These are phyloP conservation scores for Periconia macrospinosa DNA, from an alignment of 2,329 filamentous ascomycete species.

Conservation along the genomic window DNA sequence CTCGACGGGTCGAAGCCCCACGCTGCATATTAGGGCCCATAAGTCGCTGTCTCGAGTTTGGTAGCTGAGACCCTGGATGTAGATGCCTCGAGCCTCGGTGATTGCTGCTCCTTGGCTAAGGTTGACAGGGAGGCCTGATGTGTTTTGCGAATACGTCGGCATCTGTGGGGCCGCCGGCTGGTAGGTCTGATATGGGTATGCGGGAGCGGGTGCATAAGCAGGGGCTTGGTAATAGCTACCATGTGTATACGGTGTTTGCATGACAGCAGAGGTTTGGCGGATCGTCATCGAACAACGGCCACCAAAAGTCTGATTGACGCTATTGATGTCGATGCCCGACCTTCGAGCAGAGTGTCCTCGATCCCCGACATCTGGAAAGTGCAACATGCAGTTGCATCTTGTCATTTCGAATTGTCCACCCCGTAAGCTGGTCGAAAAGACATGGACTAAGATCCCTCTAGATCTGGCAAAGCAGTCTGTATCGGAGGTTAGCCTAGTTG, in stretches of 20 bases:
- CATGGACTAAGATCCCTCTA: conserved; percentile 32
- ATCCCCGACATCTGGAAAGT: conserved; percentile 27
- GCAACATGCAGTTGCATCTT: conserved; percentile 38
- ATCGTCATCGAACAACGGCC: conserved; percentile 8
- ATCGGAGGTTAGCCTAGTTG: neutral
- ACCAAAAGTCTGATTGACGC: conserved; percentile 25
- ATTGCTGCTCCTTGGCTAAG: conserved; percentile 37
- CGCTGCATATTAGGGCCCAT: conserved; percentile 24
- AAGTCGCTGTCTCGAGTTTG: conserved; percentile 29
- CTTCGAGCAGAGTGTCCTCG: conserved; percentile 29
- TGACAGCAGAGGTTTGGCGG: conserved; percentile 16
- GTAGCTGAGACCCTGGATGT: conserved; percentile 37
- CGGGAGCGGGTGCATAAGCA: conserved; percentile 19
- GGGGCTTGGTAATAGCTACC: conserved; percentile 22
- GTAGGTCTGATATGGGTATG: conserved; percentile 20
- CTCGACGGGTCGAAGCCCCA: conserved; percentile 24
- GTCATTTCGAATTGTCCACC: conserved; percentile 29
- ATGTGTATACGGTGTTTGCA: conserved; percentile 25
- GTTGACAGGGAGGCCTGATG: conserved; percentile 40
- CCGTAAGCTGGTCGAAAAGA: conserved; percentile 34
- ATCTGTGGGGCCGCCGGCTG: conserved; percentile 10
- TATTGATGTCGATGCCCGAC: conserved; percentile 34
- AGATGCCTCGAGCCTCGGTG: conserved; percentile 42
- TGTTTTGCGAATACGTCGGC: conserved; percentile 33
- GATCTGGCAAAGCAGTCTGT: conserved; percentile 25